A percentile compares a stretch with the other conserved stretches of the same genome.
Conservation (phyloP, 2,329 filamentous ascomycete species). For the Penicillium sp. region DNA sequence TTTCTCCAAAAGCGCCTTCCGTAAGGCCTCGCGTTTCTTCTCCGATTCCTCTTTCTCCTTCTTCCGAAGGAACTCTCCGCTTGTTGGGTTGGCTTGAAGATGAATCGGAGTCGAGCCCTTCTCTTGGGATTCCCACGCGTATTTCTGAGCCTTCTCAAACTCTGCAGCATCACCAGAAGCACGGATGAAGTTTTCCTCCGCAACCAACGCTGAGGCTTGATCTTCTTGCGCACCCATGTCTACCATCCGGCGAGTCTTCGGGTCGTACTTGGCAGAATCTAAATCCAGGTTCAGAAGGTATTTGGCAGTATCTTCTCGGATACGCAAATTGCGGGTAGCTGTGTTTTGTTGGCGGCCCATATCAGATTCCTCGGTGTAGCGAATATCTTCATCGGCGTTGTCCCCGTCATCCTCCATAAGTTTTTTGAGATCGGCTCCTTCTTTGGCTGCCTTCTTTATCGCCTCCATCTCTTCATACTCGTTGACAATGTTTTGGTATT, state of each 20-base stretch:
- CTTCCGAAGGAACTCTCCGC: constrained; percentile 79
- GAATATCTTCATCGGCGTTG: constrained; percentile 49
- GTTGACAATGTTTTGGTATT: constrained; percentile 84
- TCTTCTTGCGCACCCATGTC: constrained; percentile 79
- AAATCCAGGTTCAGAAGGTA: constrained; percentile 93
- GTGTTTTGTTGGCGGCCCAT: constrained; percentile 94
- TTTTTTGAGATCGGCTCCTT: constrained; percentile 52
- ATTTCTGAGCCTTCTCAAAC: constrained; percentile 83
- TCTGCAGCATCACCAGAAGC: constrained; percentile 88
- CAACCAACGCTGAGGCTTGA: constrained; percentile 76
- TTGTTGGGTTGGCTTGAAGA: constrained; percentile 93
- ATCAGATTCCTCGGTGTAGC: constrained; percentile 90
- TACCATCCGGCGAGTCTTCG: constrained; percentile 89
- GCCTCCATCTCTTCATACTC: constrained; percentile 86
- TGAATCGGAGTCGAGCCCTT: constrained; percentile 76
- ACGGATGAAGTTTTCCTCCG: constrained; percentile 88
- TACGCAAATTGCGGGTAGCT: constrained; percentile 82
- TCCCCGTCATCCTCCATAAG: constrained; percentile 56
- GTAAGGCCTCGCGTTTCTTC: constrained; percentile 64
- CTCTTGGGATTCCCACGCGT: constrained; percentile 96
- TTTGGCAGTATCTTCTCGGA: constrained; percentile 95
- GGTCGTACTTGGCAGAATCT: constrained; percentile 96
- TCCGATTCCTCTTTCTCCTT: constrained; percentile 74
- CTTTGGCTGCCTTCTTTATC: constrained; percentile 59
- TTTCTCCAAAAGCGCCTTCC: constrained; percentile 72